Conservation (phyloP, 306 rosid genomes). For the Malus domestica region DNA sequence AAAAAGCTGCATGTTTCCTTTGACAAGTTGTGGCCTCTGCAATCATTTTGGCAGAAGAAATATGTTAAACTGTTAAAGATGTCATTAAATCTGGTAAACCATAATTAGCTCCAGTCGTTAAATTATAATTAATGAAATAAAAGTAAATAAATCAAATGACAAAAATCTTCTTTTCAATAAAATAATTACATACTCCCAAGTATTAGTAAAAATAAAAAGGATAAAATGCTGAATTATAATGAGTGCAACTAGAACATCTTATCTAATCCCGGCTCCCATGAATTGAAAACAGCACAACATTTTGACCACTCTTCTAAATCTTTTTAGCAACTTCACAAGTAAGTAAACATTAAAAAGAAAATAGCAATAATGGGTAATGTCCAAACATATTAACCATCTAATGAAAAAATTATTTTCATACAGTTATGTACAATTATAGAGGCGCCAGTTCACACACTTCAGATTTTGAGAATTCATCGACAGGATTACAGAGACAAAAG, state of each 20-base stretch:
- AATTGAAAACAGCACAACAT: not conserved
- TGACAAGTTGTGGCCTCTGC: slow-evolving; percentile 76
- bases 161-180: not conserved
- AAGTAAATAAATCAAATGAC: not conserved
- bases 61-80: not conserved
- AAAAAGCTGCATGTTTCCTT: slow-evolving; percentile 83
- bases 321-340: not conserved
- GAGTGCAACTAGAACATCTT: too few relatives aligned
- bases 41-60: slow-evolving; percentile 13
- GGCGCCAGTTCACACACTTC: not conserved
- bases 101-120: not conserved
- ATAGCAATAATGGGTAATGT: not conserved
- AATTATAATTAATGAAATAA: not conserved
- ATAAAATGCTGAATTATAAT: not conserved
- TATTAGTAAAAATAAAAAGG: not conserved
- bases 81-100: not conserved
- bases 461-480: not conserved
- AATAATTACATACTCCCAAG: not conserved
- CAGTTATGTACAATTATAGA: not conserved
- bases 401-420: not conserved
- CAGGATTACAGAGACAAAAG: not conserved
- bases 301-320: not conserved
- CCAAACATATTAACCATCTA: not conserved
- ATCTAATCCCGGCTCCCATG: not conserved
- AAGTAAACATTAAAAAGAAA: not conserved